A percentile compares a stretch with the other conserved stretches of the same genome.
Evolutionary conservation across 768 basidiomycete genomes (phyloP).

Genomic region (Termitomyces sp.): DNA sequence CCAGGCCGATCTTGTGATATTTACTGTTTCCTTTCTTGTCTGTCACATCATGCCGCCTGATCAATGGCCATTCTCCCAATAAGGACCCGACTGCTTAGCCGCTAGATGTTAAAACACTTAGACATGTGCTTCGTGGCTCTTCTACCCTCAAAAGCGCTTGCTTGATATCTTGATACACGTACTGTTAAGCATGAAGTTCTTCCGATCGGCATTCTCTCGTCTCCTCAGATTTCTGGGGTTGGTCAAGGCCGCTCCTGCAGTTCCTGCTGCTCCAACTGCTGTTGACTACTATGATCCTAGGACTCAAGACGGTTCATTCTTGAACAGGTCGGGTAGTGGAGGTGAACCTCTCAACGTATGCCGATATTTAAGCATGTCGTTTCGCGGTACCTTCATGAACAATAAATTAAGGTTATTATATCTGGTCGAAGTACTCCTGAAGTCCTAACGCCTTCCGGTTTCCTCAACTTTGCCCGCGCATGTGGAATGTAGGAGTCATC

Average conservation of each 20-base stretch:
- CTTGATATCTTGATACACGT: no score
- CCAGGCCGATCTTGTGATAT: slow-evolving; percentile 1
- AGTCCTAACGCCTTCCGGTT: slow-evolving; percentile 42
- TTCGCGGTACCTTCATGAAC: not conserved
- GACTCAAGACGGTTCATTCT: slow-evolving; percentile 16
- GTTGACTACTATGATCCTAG: slow-evolving; percentile 21
- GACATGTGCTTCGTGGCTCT: not conserved
- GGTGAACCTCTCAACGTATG: slow-evolving; percentile 28
- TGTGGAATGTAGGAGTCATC: slow-evolving; percentile 46
- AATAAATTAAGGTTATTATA: slow-evolving; percentile 43
- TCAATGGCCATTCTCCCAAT: not conserved
- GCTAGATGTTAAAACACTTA: not conserved
- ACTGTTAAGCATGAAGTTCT: not conserved
- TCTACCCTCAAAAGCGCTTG: not conserved
- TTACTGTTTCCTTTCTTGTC: not conserved
- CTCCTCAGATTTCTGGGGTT: not conserved
- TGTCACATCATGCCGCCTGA: not conserved
- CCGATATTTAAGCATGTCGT: not conserved
- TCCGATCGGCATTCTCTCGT: not conserved
- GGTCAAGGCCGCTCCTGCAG: not conserved
- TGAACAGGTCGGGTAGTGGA: slow-evolving; percentile 20
- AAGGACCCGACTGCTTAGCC: slow-evolving; percentile 1
- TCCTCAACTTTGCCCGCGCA: slow-evolving; percentile 49
- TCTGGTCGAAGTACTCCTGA: slow-evolving; percentile 48
- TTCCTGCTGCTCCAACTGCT: not conserved